Conservation (phyloP, 805 yeast genomes). For the Candida maris region DNA sequence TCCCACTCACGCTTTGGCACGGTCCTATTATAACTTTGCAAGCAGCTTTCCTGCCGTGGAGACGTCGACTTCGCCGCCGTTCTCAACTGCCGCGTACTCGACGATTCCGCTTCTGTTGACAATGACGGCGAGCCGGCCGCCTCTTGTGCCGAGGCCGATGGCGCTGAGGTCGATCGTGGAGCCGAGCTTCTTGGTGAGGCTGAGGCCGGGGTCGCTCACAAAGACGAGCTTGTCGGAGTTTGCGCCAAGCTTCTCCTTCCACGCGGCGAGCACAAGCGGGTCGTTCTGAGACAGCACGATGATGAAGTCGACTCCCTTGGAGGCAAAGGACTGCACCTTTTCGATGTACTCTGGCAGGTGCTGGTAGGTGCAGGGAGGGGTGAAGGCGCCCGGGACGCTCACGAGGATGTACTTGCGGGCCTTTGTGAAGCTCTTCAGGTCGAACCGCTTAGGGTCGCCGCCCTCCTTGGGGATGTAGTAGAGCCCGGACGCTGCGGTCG, state of each 20-base stretch:
- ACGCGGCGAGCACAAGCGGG: slow-evolving; percentile 67
- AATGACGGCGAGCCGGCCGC: slow-evolving; percentile 64
- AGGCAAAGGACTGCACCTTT: slow-evolving; percentile 46
- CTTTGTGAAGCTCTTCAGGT: slow-evolving; percentile 31
- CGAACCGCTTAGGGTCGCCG: slow-evolving; percentile 33
- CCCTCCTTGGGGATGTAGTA: slow-evolving; percentile 34
- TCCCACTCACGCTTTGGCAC: not conserved
- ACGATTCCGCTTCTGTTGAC: slow-evolving; percentile 47
- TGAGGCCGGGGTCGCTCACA: slow-evolving; percentile 60
- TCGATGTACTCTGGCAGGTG: slow-evolving; percentile 68
- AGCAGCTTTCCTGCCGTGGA: slow-evolving; percentile 25
- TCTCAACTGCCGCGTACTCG: slow-evolving; percentile 27
- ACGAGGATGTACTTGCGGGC: slow-evolving; percentile 63
- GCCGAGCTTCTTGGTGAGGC: slow-evolving; percentile 57
- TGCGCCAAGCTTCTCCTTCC: slow-evolving; percentile 51
- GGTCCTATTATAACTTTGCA: slow-evolving; percentile 25
- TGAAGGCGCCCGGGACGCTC: slow-evolving; percentile 83
- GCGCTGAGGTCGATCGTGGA: slow-evolving; percentile 51
- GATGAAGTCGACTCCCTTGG: slow-evolving; percentile 60
- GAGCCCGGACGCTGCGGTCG: slow-evolving; percentile 31
- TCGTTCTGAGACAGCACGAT: slow-evolving; percentile 66
- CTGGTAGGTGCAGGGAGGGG: slow-evolving; percentile 72
- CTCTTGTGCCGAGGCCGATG: slow-evolving; percentile 53
- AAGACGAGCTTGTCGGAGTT: slow-evolving; percentile 42
- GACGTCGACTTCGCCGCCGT: slow-evolving; percentile 27